A percentile compares a stretch with the other conserved stretches of the same genome.
Conservation (phyloP, 768 basidiomycete genomes). For the Boletus insuetus region DNA sequence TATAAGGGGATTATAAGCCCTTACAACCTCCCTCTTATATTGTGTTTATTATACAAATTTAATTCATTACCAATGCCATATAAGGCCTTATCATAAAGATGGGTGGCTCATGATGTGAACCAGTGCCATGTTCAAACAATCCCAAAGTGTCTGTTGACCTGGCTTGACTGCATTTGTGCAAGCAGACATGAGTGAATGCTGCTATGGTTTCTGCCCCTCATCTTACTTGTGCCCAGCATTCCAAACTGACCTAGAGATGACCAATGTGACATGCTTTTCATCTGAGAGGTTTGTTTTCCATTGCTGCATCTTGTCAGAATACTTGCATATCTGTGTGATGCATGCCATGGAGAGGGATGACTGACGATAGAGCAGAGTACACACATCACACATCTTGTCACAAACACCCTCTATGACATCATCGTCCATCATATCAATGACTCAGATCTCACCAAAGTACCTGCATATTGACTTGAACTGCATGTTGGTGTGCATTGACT, state of each 20-base stretch:
- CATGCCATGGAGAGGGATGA: background rate
- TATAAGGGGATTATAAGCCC: too few relatives aligned
- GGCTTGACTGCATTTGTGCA: background rate
- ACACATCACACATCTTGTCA: constrained; percentile 77
- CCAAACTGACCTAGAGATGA: constrained; percentile 18
- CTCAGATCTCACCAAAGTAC: constrained; percentile 76
- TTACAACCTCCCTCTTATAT: too few relatives aligned
- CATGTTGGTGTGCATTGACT: background rate
- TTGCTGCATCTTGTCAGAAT: constrained; percentile 59
- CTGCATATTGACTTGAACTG: constrained; percentile 63
- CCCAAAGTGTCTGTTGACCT: constrained; percentile 22
- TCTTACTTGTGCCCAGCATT: constrained; percentile 30
- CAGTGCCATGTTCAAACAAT: constrained; percentile 14
- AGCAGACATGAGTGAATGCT: background rate
- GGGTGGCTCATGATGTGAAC: too few relatives aligned
- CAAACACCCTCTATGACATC: constrained; percentile 53
- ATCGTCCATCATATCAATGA: constrained; percentile 50
- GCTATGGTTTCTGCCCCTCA: constrained; percentile 8
- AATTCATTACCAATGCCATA: too few relatives aligned
- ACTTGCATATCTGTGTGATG: constrained; percentile 69
- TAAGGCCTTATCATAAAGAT: too few relatives aligned
- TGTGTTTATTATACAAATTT: too few relatives aligned
- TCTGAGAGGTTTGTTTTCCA: constrained; percentile 50
- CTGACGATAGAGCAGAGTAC: constrained; percentile 20
- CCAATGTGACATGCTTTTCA: constrained; percentile 30